Evolutionary conservation across 805 yeast species (phyloP).

Genomic region (Candida tammaniensis): DNA sequence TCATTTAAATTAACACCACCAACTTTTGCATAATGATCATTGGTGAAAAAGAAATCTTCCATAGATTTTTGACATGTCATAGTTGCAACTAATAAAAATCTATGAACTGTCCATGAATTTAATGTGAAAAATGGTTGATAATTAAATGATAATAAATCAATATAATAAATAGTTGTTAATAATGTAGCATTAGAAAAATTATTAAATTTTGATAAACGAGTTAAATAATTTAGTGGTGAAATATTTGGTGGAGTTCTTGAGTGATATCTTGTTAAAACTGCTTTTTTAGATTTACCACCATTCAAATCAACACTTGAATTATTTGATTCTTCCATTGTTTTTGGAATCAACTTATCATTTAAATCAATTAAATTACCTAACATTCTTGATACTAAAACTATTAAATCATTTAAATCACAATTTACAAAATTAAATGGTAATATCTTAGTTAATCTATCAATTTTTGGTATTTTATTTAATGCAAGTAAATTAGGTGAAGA

Average conservation of each 20-base stretch:
- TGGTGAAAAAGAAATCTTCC: conserved; percentile 92
- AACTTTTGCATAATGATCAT: conserved; percentile 90
- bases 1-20: conserved; percentile 89
- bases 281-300: conserved; percentile 8
- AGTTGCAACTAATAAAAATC: conserved; percentile 86
- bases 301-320: conserved; percentile 1
- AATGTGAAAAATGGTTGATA: conserved; percentile 75
- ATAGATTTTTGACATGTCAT: conserved; percentile 87
- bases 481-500: too few relatives aligned
- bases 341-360: conserved; percentile 60
- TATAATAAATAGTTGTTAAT: conserved; percentile 81
- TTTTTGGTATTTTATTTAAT: conserved; percentile 1
- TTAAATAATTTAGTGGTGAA: conserved; percentile 71
- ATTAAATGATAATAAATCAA: conserved; percentile 76
- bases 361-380: conserved; percentile 67
- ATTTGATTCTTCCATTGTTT: conserved; percentile 20
- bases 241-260: conserved; percentile 91
- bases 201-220: conserved; percentile 78
- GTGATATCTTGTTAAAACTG: conserved; percentile 79
- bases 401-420: conserved; percentile 52
- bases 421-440: conserved; percentile 5
- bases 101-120: conserved; percentile 89
- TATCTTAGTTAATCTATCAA: conserved; percentile 2
- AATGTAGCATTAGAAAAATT: conserved; percentile 81
- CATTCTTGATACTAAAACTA: conserved; percentile 76